A percentile compares a stretch with the other conserved stretches of the same genome.
These are phyloP conservation scores for Ustilago nuda DNA, from an alignment of 1,284 basidiomycete genomes.

Conservation along the genomic window DNA sequence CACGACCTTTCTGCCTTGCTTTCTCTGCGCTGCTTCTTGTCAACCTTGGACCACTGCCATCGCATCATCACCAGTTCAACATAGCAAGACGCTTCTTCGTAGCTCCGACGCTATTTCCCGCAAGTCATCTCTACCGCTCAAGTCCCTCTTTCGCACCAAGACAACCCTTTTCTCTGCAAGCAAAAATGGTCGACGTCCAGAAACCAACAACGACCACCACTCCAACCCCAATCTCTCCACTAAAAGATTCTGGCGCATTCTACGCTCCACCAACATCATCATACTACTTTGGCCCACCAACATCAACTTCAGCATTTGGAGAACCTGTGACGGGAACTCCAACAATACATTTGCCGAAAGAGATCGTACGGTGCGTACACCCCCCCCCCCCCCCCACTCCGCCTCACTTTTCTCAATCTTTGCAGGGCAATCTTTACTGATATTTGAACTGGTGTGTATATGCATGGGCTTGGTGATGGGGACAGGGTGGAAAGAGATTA, in stretches of 20 bases:
- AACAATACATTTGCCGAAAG: slow-evolving; percentile 83
- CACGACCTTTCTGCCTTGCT: neutral
- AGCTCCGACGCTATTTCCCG: too few relatives aligned
- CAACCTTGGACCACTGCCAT: neutral
- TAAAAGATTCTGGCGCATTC: neutral
- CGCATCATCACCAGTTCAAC: neutral
- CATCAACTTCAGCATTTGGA: slow-evolving; percentile 76
- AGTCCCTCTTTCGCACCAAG: too few relatives aligned
- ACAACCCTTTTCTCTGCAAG: too few relatives aligned
- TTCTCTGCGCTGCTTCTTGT: neutral
- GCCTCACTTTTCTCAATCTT: neutral
- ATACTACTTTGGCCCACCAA: slow-evolving; percentile 60
- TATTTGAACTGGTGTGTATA: neutral
- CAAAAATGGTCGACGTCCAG: neutral
- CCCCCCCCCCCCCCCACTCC: neutral
- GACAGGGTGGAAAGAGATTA: slow-evolving; percentile 82
- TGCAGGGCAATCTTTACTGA: neutral
- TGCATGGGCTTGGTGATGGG: too few relatives aligned
- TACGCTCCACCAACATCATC: slow-evolving; percentile 26
- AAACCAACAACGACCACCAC: neutral
- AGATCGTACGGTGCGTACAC: slow-evolving; percentile 74
- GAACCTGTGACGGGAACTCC: slow-evolving; percentile 81
- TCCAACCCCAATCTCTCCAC: neutral
- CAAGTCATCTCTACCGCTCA: too few relatives aligned
- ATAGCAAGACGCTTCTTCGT: too few relatives aligned